phyloP scores from a whole-genome alignment of 306 rosid genomes.

The Dryas alaskensis region DNA sequence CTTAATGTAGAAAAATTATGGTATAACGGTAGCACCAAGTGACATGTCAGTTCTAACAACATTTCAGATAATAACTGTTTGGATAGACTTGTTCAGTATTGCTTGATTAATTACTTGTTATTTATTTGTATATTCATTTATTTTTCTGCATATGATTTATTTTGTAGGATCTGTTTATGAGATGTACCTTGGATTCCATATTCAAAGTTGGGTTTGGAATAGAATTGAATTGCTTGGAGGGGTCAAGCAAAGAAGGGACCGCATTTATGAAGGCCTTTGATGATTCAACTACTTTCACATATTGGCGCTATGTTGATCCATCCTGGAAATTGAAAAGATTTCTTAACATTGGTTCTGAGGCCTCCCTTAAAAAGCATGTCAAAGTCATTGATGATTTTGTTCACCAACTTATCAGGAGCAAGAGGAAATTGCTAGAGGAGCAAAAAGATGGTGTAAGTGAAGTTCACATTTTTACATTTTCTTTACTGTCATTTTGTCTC shows the following conservation, averaged over 20 bases:
- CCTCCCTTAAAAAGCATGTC: conserved; percentile 47
- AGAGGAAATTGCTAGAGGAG: conserved; percentile 33
- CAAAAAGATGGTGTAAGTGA: conserved; percentile 48
- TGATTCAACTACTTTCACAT: conserved; percentile 55
- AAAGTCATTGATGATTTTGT: conserved; percentile 49
- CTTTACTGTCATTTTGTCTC: too few relatives aligned
- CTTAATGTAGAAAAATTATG: too few relatives aligned
- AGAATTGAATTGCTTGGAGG: conserved; percentile 72
- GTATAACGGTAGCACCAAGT: too few relatives aligned
- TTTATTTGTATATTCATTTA: background rate
- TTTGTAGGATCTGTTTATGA: conserved; percentile 58
- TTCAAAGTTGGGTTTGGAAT: conserved; percentile 88
- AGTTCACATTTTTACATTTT: background rate
- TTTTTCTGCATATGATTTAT: background rate
- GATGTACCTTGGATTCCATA: conserved; percentile 68
- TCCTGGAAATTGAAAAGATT: conserved; percentile 61
- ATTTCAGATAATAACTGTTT: too few relatives aligned
- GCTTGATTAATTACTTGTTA: background rate
- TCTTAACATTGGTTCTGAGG: conserved; percentile 65
- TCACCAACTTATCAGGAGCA: conserved; percentile 41
- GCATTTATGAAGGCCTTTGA: conserved; percentile 74
- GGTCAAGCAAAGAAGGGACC: conserved; percentile 50
- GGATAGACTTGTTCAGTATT: background rate
- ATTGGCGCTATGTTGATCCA: conserved; percentile 72
- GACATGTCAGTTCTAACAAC: too few relatives aligned